Percentiles rank a stretch among this genome's conserved stretches.
Conservation (phyloP, 805 yeast genomes). For the Yarrowia sp. region DNA sequence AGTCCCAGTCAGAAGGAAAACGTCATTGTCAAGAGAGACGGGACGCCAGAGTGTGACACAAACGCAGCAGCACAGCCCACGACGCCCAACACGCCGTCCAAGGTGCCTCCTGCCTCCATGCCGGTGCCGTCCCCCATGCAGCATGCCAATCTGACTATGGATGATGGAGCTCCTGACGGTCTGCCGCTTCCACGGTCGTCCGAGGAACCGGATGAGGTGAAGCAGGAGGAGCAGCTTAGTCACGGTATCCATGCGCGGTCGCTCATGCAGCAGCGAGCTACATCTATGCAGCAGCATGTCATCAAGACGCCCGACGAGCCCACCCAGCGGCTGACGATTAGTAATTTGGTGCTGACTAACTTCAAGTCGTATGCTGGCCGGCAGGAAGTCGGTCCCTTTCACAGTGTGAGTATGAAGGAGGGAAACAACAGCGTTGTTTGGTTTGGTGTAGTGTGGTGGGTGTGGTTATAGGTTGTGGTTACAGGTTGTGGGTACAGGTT, state of each 20-base stretch:
- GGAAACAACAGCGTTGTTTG: too few species aligned
- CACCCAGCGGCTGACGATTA: conserved; percentile 61
- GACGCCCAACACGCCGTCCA: not conserved
- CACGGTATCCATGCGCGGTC: conserved; percentile 12
- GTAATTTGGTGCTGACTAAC: conserved; percentile 68
- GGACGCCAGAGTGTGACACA: not conserved
- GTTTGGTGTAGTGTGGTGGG: too few species aligned
- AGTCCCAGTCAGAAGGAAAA: conserved; percentile 8
- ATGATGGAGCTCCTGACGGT: not conserved
- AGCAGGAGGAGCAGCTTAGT: conserved; percentile 7
- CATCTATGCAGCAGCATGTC: conserved; percentile 16
- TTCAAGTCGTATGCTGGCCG: conserved; percentile 95
- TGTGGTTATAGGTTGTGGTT: too few species aligned
- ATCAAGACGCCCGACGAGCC: conserved; percentile 27
- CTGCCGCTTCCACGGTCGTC: not conserved
- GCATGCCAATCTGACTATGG: not conserved
- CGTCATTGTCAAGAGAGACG: not conserved
- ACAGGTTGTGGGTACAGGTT: too few species aligned
- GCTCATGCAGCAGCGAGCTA: conserved; percentile 18
- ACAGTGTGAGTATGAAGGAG: conserved; percentile 39
- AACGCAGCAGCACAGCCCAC: not conserved
- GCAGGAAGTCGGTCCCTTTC: conserved; percentile 92
- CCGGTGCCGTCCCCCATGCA: conserved; percentile 3
- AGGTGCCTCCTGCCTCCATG: not conserved
- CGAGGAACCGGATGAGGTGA: not conserved